These are phyloP conservation scores for Pseudoturritis turrita DNA, from an alignment of 345 rosid species.

Conservation along the genomic window DNA sequence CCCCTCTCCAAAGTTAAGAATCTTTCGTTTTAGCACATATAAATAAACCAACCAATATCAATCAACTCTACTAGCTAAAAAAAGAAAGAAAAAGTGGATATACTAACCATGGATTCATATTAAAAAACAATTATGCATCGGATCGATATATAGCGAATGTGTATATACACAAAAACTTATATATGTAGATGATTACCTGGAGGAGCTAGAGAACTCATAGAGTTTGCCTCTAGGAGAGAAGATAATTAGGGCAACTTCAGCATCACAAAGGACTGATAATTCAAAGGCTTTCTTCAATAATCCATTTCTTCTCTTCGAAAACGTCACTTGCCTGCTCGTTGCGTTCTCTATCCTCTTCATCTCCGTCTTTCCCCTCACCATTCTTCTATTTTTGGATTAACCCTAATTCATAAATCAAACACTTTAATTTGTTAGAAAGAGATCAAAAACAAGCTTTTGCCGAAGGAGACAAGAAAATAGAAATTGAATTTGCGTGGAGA, in stretches of 20 bases:
- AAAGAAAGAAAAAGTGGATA: background rate
- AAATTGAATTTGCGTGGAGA: no score
- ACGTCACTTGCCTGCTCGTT: conserved; percentile 87
- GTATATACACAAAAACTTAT: background rate
- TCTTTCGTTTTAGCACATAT: background rate
- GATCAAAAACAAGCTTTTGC: no score
- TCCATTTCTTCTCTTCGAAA: conserved; percentile 83
- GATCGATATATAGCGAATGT: background rate
- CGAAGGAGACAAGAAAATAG: no score
- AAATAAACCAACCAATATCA: background rate
- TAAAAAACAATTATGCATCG: background rate
- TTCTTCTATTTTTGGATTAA: conserved; percentile 8
- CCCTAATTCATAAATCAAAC: background rate
- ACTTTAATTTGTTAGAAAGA: no score
- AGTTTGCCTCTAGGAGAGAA: conserved; percentile 83
- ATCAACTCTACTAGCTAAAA: background rate
- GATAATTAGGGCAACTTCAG: conserved; percentile 77
- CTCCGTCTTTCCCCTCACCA: conserved; percentile 88
- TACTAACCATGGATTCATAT: background rate
- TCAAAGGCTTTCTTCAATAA: conserved; percentile 79
- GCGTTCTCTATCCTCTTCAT: conserved; percentile 89
- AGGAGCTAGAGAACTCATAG: conserved; percentile 67
- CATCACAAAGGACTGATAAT: conserved; percentile 83
- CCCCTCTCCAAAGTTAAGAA: background rate
- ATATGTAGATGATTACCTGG: conserved; percentile 38